Conservation (phyloP, 2,329 filamentous ascomycete species). For the Acrocalymma vagum region DNA sequence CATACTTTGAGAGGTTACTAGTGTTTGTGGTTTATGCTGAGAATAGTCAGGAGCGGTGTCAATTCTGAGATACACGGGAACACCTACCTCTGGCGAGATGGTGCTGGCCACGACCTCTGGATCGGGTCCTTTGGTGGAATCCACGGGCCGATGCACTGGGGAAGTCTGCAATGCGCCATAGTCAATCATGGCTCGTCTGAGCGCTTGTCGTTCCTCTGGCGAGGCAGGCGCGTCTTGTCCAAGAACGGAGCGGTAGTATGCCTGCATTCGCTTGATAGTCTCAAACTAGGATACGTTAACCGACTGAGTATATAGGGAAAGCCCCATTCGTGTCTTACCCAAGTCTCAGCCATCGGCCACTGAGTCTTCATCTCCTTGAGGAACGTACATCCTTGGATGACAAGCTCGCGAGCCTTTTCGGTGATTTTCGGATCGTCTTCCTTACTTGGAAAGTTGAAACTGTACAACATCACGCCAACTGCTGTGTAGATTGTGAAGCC, state of each 20-base stretch:
- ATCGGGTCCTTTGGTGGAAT: slow-evolving; percentile 26
- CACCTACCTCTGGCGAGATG: slow-evolving; percentile 17
- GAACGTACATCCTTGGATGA: slow-evolving; percentile 47
- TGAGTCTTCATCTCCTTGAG: slow-evolving; percentile 51
- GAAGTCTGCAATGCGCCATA: slow-evolving; percentile 50
- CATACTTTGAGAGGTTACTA: slow-evolving; percentile 5
- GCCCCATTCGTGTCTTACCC: slow-evolving; percentile 36
- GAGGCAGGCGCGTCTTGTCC: slow-evolving; percentile 45
- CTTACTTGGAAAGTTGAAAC: slow-evolving; percentile 45
- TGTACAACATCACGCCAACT: slow-evolving; percentile 51
- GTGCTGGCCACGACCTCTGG: slow-evolving; percentile 16
- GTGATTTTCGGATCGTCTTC: slow-evolving; percentile 45
- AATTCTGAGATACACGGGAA: background rate
- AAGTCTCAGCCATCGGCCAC: slow-evolving; percentile 52
- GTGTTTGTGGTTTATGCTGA: slow-evolving; percentile 12
- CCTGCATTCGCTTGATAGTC: slow-evolving; percentile 53
- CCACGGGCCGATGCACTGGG: slow-evolving; percentile 45
- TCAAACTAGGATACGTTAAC: slow-evolving; percentile 40
- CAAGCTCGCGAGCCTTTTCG: slow-evolving; percentile 41
- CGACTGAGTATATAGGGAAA: rapidly evolving
- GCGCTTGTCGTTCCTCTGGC: slow-evolving; percentile 46
- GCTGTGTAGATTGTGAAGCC: slow-evolving; percentile 53
- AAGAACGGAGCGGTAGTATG: slow-evolving; percentile 46
- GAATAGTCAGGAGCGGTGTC: background rate
- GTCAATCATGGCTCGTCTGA: slow-evolving; percentile 50